Evolutionary conservation across 73 alveolate genomes (phyloP).

Genomic region (Halteria grandinella): DNA sequence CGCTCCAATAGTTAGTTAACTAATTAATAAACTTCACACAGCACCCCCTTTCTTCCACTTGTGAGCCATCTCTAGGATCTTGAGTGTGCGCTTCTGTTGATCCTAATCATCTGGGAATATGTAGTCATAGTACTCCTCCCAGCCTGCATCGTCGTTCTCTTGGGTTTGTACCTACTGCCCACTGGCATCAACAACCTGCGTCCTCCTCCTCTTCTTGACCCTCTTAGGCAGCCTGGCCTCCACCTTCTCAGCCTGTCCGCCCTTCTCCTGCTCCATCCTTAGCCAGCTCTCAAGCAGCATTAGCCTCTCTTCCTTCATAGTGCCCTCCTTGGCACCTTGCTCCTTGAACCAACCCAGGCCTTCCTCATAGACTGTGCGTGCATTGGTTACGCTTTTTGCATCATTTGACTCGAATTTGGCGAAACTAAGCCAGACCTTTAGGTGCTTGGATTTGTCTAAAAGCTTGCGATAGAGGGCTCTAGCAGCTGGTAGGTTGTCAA

Average conservation of each 20-base stretch:
- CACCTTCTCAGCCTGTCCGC: slow-evolving; percentile 67
- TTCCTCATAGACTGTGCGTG: slow-evolving; percentile 61
- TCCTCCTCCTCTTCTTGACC: slow-evolving; percentile 82
- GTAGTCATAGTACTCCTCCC: slow-evolving; percentile 90
- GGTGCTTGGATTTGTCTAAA: slow-evolving; percentile 79
- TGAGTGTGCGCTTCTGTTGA: slow-evolving; percentile 63
- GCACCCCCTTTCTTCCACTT: slow-evolving; percentile 70
- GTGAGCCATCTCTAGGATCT: slow-evolving; percentile 80
- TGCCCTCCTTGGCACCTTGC: slow-evolving; percentile 61
- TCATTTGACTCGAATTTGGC: slow-evolving; percentile 78
- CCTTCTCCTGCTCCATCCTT: slow-evolving; percentile 73
- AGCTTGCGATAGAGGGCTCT: slow-evolving; percentile 73
- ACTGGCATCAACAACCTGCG: slow-evolving; percentile 63
- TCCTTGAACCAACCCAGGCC: slow-evolving; percentile 78
- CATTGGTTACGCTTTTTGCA: slow-evolving; percentile 57
- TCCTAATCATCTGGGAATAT: slow-evolving; percentile 90
- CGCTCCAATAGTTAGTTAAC: slow-evolving; percentile 7
- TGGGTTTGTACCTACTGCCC: too few relatives aligned
- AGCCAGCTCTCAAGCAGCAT: slow-evolving; percentile 83
- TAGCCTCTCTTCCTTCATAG: slow-evolving; percentile 84
- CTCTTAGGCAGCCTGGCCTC: slow-evolving; percentile 76
- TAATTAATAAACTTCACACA: slow-evolving; percentile 17
- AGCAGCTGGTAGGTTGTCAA: slow-evolving; percentile 73
- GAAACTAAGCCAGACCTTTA: slow-evolving; percentile 88
- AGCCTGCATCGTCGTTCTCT: slow-evolving; percentile 70